Percentiles rank a stretch among this genome's conserved stretches.
phyloP scores from a whole-genome alignment of 176 grass and related monocot species.

The Oryza meyeriana region DNA sequence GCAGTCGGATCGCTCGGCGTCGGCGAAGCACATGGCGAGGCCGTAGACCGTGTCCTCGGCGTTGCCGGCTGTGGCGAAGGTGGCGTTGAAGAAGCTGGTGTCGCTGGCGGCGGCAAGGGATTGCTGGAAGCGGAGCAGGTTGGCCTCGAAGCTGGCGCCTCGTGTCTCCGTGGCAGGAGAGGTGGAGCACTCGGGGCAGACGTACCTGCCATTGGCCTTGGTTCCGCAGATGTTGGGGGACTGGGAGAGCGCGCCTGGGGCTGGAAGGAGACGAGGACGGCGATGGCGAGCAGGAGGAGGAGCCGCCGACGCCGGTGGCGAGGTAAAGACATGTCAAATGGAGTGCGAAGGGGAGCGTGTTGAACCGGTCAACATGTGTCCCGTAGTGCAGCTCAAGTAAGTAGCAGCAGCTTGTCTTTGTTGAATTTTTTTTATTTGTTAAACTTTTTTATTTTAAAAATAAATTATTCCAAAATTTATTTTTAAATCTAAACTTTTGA shows the following conservation, averaged over 20 bases:
- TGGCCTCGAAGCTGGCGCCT: slow-evolving; percentile 27
- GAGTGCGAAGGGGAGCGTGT: no score
- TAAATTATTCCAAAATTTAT: no score
- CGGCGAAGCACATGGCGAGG: slow-evolving; percentile 27
- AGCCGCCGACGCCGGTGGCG: neutral
- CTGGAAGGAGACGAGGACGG: neutral
- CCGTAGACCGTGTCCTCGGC: slow-evolving; percentile 16
- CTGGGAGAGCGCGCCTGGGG: neutral
- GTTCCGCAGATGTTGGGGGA: neutral
- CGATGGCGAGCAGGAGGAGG: neutral
- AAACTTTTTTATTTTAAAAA: no score
- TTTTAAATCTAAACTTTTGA: no score
- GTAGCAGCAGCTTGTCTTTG: no score
- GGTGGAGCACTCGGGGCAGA: slow-evolving; percentile 28
- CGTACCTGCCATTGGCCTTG: slow-evolving; percentile 17
- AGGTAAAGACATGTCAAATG: neutral
- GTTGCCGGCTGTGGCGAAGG: neutral
- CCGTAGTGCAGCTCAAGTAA: no score
- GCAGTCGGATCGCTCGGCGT: slow-evolving; percentile 17
- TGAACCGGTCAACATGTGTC: no score
- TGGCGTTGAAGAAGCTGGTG: slow-evolving; percentile 28
- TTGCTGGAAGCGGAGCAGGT: slow-evolving; percentile 27
- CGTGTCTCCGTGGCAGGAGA: neutral
- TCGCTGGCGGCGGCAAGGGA: neutral
- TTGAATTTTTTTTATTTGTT: no score